Evolutionary conservation across 305 asterid species (phyloP).

Genomic region (Fraxinus velutina): DNA sequence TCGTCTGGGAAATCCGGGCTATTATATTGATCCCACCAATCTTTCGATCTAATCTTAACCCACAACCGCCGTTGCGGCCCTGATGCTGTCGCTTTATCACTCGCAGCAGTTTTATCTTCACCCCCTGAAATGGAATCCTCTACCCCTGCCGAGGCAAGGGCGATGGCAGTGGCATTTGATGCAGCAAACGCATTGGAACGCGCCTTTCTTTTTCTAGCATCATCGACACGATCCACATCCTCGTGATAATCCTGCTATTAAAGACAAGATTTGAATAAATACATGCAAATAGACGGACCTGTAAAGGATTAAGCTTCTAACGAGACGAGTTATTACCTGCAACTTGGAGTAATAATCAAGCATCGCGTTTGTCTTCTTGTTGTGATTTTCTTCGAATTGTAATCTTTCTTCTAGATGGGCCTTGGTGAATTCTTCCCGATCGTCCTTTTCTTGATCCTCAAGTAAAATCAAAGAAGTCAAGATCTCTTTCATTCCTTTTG

Average conservation of each 20-base stretch:
- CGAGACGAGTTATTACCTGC: neutral
- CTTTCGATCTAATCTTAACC: conserved; percentile 39
- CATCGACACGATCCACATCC: conserved; percentile 23
- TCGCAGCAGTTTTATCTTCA: conserved; percentile 13
- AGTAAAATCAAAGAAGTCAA: conserved; percentile 31
- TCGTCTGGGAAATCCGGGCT: conserved; percentile 37
- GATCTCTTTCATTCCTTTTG: conserved; percentile 34
- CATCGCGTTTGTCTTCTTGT: conserved; percentile 27
- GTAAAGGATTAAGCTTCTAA: neutral
- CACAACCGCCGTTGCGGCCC: conserved; percentile 40
- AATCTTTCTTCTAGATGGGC: conserved; percentile 24
- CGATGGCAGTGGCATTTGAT: conserved; percentile 4
- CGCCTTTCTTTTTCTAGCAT: conserved; percentile 26
- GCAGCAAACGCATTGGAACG: conserved; percentile 24
- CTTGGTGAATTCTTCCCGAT: conserved; percentile 10
- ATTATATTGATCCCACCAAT: conserved; percentile 44
- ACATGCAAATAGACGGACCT: neutral
- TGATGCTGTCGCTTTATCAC: conserved; percentile 19
- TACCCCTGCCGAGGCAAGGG: conserved; percentile 1
- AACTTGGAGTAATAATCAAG: conserved; percentile 21
- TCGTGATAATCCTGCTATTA: conserved; percentile 14
- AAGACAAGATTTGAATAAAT: neutral
- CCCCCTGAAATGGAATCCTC: conserved; percentile 14
- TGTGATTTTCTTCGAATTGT: conserved; percentile 20
- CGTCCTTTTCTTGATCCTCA: conserved; percentile 31